A percentile compares a stretch with the other conserved stretches of the same genome.
phyloP scores from a whole-genome alignment of 2,329 filamentous ascomycete species.

The Penicillium sp. region DNA sequence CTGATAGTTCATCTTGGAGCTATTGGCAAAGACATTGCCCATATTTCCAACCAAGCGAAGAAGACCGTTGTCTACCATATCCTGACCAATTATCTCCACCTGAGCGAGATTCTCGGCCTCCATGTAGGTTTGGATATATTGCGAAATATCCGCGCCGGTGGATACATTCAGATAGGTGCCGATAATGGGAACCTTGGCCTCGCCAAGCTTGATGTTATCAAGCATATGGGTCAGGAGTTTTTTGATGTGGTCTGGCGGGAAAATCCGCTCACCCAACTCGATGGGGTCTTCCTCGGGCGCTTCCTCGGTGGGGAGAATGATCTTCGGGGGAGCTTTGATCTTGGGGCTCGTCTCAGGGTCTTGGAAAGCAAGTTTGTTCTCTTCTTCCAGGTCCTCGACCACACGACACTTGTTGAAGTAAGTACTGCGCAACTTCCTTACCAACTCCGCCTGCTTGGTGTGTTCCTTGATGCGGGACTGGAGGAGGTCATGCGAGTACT shows the following conservation, averaged over 20 bases:
- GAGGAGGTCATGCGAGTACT: slow-evolving; percentile 92
- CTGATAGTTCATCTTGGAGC: slow-evolving; percentile 95
- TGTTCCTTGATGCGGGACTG: slow-evolving; percentile 88
- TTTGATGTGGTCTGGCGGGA: slow-evolving; percentile 83
- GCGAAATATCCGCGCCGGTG: slow-evolving; percentile 86
- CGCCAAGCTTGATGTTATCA: slow-evolving; percentile 78
- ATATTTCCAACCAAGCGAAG: slow-evolving; percentile 90
- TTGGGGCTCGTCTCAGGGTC: slow-evolving; percentile 70
- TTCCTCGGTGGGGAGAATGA: slow-evolving; percentile 77
- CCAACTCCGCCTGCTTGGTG: slow-evolving; percentile 83
- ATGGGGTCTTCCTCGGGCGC: slow-evolving; percentile 74
- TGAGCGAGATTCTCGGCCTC: slow-evolving; percentile 80
- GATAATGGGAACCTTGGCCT: slow-evolving; percentile 92
- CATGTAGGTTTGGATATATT: slow-evolving; percentile 90
- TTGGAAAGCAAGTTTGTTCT: slow-evolving; percentile 97
- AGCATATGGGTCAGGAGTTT: slow-evolving; percentile 85
- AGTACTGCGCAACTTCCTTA: slow-evolving; percentile 89
- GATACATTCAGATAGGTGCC: slow-evolving; percentile 94
- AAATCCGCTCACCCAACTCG: slow-evolving; percentile 88
- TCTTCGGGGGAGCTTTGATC: slow-evolving; percentile 63
- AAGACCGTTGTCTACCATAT: slow-evolving; percentile 82
- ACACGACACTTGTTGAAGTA: slow-evolving; percentile 99
- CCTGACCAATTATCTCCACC: slow-evolving; percentile 91
- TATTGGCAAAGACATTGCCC: slow-evolving; percentile 94
- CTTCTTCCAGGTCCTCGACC: slow-evolving; percentile 94